Percentiles rank a stretch among this genome's conserved stretches.
These are phyloP conservation scores for Elsinoe perseae DNA, from an alignment of 2,329 filamentous ascomycete genomes.

Conservation along the genomic window DNA sequence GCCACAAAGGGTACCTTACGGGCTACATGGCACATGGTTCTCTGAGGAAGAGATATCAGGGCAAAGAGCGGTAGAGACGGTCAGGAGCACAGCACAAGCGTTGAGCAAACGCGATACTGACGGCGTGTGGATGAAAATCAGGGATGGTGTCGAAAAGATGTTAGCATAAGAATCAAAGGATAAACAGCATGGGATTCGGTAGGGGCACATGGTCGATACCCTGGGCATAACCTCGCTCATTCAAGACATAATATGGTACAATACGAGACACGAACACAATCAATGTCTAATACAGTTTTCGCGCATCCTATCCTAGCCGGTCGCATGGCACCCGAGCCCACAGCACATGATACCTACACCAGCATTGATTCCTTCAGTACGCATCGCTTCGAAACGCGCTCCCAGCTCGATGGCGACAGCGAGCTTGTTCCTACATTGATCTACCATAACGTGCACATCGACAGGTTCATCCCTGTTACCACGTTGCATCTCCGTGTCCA, in stretches of 20 bases:
- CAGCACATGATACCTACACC: not conserved
- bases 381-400: not conserved
- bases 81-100: constrained; percentile 25
- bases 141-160: constrained; percentile 26
- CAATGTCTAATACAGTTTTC: not conserved
- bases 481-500: not conserved
- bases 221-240: not conserved
- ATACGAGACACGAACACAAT: not conserved
- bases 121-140: constrained; percentile 27
- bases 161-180: constrained; percentile 18
- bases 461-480: not conserved
- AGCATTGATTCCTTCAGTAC: not conserved
- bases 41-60: constrained; percentile 43
- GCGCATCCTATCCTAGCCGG: not conserved
- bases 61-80: constrained; percentile 38
- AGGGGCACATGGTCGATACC: constrained; percentile 1
- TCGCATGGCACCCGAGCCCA: not conserved
- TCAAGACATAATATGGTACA: not conserved
- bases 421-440: not conserved
- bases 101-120: constrained; percentile 19
- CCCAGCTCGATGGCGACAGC: not conserved
- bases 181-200: not conserved
- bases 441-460: constrained; percentile 1
- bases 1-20: constrained; percentile 62
- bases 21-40: constrained; percentile 59